phyloP scores from a whole-genome alignment of 2,329 filamentous ascomycete species.

The Aspergillus pseudoviridinutans region DNA sequence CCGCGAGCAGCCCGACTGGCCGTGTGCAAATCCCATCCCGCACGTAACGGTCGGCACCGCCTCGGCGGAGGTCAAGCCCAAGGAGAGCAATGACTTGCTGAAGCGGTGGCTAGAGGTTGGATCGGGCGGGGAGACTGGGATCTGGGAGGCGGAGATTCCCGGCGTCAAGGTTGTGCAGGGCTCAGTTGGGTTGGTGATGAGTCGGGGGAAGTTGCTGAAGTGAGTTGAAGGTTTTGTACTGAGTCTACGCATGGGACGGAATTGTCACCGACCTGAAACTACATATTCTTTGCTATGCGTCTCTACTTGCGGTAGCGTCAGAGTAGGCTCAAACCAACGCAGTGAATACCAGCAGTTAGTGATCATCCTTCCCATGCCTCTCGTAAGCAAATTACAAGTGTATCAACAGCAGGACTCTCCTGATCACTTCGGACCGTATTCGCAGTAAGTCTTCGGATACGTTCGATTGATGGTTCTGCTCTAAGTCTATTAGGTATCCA shows the following conservation, averaged over 20 bases:
- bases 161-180: conserved; percentile 56
- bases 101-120: conserved; percentile 67
- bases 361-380: neutral
- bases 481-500: neutral
- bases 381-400: neutral
- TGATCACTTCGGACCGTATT: neutral
- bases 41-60: conserved; percentile 90
- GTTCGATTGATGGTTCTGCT: neutral
- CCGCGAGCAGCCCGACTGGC: conserved; percentile 52
- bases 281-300: neutral
- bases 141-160: conserved; percentile 52
- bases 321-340: neutral
- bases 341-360: neutral
- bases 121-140: conserved; percentile 47
- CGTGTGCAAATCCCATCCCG: conserved; percentile 71
- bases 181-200: conserved; percentile 49
- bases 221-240: neutral
- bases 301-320: neutral
- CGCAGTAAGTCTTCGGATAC: neutral
- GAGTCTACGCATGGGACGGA: neutral
- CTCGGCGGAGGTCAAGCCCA: conserved; percentile 72
- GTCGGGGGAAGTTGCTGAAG: conserved; percentile 12
- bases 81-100: conserved; percentile 87
- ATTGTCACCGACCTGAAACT: neutral
- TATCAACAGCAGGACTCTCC: too few species aligned